Percentiles rank a stretch among this genome's conserved stretches.
phyloP scores from a whole-genome alignment of 164 flowering plant species.

The Euptelea pleiosperma region DNA sequence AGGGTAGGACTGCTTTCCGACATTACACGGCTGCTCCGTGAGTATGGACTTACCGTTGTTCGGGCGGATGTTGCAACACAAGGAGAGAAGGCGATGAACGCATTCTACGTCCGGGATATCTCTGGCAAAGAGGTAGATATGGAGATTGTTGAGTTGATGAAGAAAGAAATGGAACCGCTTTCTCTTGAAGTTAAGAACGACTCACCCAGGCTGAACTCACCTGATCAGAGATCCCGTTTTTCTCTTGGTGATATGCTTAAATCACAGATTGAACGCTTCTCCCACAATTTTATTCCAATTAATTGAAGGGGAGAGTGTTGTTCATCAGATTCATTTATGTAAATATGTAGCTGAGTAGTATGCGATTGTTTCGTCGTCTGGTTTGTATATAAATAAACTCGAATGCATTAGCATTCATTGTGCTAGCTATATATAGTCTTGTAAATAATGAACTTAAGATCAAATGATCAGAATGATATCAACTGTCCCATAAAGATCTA shows the following conservation, averaged over 20 bases:
- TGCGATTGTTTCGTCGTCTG: neutral
- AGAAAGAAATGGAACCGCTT: slow-evolving; percentile 54
- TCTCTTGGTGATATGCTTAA: slow-evolving; percentile 42
- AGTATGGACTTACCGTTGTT: slow-evolving; percentile 57
- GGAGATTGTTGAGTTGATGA: slow-evolving; percentile 52
- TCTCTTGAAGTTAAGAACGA: slow-evolving; percentile 36
- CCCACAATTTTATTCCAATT: slow-evolving; percentile 41
- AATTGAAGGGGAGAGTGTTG: slow-evolving; percentile 3
- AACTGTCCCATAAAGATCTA: neutral
- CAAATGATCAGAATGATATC: neutral
- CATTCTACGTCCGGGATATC: slow-evolving; percentile 58
- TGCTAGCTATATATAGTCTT: too few relatives aligned
- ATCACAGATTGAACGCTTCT: slow-evolving; percentile 48
- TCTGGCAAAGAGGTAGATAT: slow-evolving; percentile 60
- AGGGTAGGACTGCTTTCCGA: slow-evolving; percentile 70
- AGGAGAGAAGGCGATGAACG: slow-evolving; percentile 53
- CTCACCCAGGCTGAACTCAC: slow-evolving; percentile 11
- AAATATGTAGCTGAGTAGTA: slow-evolving; percentile 5
- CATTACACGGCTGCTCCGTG: slow-evolving; percentile 60
- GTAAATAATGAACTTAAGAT: slow-evolving; percentile 1
- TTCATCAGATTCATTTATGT: too few relatives aligned
- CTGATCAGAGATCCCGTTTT: slow-evolving; percentile 30
- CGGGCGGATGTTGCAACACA: slow-evolving; percentile 67
- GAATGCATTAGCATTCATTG: slow-evolving; percentile 4
- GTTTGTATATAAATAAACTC: neutral